Evolutionary conservation across 441 rosid species (phyloP), one percentile per base, ranked within the genome.

Genomic region (Croton laevigatus): DNA sequence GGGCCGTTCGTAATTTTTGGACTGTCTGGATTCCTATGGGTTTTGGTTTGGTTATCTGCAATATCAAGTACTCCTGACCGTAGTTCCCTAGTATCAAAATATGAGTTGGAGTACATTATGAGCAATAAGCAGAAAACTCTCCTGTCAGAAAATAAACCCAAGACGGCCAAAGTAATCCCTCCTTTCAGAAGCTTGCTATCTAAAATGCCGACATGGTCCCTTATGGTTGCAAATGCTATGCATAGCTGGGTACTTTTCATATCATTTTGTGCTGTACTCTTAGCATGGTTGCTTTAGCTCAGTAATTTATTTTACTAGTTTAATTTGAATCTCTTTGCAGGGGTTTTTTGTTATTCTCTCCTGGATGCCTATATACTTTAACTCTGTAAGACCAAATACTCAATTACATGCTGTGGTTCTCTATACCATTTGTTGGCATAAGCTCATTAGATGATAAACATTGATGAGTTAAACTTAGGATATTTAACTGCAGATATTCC

Each of bases 291-390:
- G 14, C 52, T 53, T 20, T 27, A 22, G 51, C n/a, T 6, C 44
- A 37, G 4, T 45, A 6, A 44, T 71, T 59, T 59, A 34, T 70
- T 16, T 17, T 6, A 13, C 66, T 73, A 27, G 68, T 71, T 36
- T 17, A 4, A 34, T 10, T 54, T 1, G 49, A 59, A 53, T 19
- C 10, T 9, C 37, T 76, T 55, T 80, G 59, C 90, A 94, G 98
- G 98, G 98, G 0, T 94, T 94, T 65, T 94, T 94, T 80, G 93
- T 90, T 78, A 90, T 94, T 80, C 98, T 94, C 72, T 89, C 98
- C 40, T 94, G 98, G 98, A 94, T 91, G 98, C 98, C 98, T 11
- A 88, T 91, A 73, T 91, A 91, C 87, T 94, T 94, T 74, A 90
- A 89, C 79, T 78, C 86, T 62, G 97, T 94, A 84, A 87, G 91